phyloP scores from a whole-genome alignment of 108 stramenopile genomes.

The Pseudonitzschia delicatissima region DNA sequence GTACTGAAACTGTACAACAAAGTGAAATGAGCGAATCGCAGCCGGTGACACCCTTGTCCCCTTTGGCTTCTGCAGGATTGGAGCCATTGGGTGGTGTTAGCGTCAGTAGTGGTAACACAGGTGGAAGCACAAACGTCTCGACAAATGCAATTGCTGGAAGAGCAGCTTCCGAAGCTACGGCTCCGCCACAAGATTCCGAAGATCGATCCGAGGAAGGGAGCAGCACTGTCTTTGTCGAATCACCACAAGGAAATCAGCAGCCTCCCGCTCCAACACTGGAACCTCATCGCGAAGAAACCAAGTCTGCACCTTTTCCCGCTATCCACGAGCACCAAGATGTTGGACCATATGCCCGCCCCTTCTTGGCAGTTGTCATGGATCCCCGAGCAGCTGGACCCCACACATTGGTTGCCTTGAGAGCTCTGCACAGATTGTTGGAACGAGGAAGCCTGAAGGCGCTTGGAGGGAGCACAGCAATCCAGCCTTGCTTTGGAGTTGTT shows the following conservation, averaged over 20 bases:
- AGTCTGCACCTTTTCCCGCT: constrained; percentile 1
- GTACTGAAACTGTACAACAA: not conserved
- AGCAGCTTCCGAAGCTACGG: constrained; percentile 16
- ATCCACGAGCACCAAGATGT: constrained; percentile 29
- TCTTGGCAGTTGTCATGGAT: constrained; percentile 80
- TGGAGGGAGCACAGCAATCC: constrained; percentile 7
- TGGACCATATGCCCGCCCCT: constrained; percentile 57
- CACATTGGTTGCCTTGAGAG: constrained; percentile 71
- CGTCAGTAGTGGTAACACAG: constrained; percentile 2
- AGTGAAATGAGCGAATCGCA: not conserved
- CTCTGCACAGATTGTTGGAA: constrained; percentile 69
- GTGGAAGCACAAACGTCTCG: not conserved
- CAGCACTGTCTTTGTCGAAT: constrained; percentile 8
- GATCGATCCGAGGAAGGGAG: not conserved
- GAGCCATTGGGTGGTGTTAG: constrained; percentile 9
- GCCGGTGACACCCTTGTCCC: constrained; percentile 2
- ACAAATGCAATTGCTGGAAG: not conserved
- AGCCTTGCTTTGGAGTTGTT: constrained; percentile 17
- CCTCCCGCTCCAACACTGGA: not conserved
- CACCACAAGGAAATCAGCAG: constrained; percentile 13
- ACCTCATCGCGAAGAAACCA: not conserved
- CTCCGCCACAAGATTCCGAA: constrained; percentile 17
- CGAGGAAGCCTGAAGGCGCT: constrained; percentile 37
- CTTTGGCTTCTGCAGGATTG: constrained; percentile 14
- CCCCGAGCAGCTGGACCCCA: constrained; percentile 87